These are phyloP conservation scores for Polytrichum commune DNA, from an alignment of 225 moss, liverwort and hornwort species.

Conservation along the genomic window DNA sequence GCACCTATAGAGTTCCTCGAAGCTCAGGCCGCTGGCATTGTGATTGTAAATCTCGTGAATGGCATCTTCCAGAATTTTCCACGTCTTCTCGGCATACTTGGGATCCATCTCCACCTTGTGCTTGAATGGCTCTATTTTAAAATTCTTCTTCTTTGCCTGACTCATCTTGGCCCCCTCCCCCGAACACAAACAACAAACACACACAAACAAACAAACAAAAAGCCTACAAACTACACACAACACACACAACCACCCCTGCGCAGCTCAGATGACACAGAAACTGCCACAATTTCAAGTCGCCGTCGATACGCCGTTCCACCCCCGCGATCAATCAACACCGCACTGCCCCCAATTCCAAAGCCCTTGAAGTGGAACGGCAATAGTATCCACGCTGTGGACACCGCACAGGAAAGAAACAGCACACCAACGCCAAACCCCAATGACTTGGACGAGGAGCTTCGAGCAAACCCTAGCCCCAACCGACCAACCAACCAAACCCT, in stretches of 20 bases:
- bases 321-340: too few relatives aligned
- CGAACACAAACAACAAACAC: neutral
- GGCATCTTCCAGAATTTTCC: constrained; percentile 68
- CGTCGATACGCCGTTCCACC: neutral
- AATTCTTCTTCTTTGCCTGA: constrained; percentile 65
- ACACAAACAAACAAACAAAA: neutral
- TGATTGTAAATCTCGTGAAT: constrained; percentile 71
- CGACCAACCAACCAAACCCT: too few relatives aligned
- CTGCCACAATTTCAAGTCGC: neutral
- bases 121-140: constrained; percentile 65
- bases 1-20: constrained; percentile 63
- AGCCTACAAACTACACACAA: neutral
- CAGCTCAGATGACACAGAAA: neutral
- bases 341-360: too few relatives aligned
- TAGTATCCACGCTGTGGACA: too few relatives aligned
- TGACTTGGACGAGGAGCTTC: too few relatives aligned
- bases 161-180: constrained; percentile 29
- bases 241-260: neutral
- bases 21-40: constrained; percentile 65
- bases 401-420: too few relatives aligned
- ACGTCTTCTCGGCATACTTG: constrained; percentile 64
- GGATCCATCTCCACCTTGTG: constrained; percentile 76
- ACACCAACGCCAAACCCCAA: too few relatives aligned
- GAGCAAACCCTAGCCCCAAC: too few relatives aligned
- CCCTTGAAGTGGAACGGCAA: too few relatives aligned